Base-by-base conservation (phyloP, 768 basidiomycete species). In the Termitomyces sp. region DNA sequence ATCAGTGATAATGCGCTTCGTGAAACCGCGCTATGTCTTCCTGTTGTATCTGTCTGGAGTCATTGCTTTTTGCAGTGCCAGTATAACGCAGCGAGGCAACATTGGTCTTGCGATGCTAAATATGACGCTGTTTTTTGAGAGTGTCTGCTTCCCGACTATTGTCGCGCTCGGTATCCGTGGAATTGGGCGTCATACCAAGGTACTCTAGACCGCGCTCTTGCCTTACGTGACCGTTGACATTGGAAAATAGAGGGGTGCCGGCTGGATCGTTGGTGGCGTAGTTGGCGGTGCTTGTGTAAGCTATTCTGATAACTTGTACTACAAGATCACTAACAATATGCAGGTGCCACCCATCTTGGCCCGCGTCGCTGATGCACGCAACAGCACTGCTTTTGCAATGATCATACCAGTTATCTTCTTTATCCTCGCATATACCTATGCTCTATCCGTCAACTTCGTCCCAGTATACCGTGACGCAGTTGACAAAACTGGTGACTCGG, bases 101-200 rank as follows among this genome's bases (percentile, higher is more conserved):
- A 61, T 57, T 4, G 71, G 72, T 5, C 59, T 73, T 33, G 67
- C 69, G 1, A 70, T 73, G 69, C 58, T 73, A 22, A 70, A 63
- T 49, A 46, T 72, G n/a, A 68, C 71, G 1, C 57, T 73, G 11
- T 73, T 72, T 62, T 73, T 73, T 24, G 72, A 73, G 64, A 72
- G 71, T 49, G 70, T 73, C 24, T 70, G 69, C 33, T 73, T 73
- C 70, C 72, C 72, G 3, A 73, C 72, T 30, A 73, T 73, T 41
- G 71, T 73, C 13, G 71, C 69, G 0, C 56, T 73, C 7, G 72
- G 71, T 1, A 71, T 73, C 46, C 65, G 71, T 31, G 72, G 72
- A 6, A 58, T 73, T 34, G 72, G 72, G 8, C 62, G 63, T 30
- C 72, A 73, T 55, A 72, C 72, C 12, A 73, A 67, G 61, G 66